Percentiles rank a stretch among this genome's conserved stretches.
phyloP scores from a whole-genome alignment of 2,329 filamentous ascomycete genomes.

The Diaporthe sp. region DNA sequence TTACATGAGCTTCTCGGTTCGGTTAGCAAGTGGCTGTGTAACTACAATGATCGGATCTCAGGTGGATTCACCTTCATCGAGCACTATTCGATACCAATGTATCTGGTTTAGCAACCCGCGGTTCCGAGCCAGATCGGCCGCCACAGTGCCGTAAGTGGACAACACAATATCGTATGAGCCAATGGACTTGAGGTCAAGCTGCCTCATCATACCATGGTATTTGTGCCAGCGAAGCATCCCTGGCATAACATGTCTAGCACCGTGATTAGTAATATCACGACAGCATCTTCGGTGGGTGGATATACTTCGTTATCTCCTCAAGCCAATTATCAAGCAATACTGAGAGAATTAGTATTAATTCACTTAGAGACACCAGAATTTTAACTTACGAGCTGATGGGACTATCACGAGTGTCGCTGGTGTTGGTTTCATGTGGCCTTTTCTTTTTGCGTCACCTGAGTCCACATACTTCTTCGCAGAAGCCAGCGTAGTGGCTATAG shows the following conservation, averaged over 20 bases:
- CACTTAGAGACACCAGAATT: accelerated
- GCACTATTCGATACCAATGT: constrained; percentile 24
- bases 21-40: background rate
- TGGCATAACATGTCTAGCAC: background rate
- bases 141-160: constrained; percentile 12
- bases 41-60: constrained; percentile 14
- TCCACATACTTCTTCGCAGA: constrained; percentile 41
- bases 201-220: constrained; percentile 8
- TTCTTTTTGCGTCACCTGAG: background rate
- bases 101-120: background rate
- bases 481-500: constrained; percentile 38
- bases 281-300: too few relatives aligned
- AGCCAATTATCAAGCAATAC: constrained; percentile 16
- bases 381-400: constrained; percentile 16
- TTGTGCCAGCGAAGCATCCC: background rate
- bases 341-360: background rate
- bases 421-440: background rate
- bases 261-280: background rate
- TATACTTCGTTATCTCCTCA: constrained; percentile 11
- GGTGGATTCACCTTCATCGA: constrained; percentile 46
- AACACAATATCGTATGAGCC: constrained; percentile 16
- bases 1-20: background rate
- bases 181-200: background rate
- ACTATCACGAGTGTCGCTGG: constrained; percentile 15
- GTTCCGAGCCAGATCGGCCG: background rate